These are phyloP conservation scores for Conticribra weissflogii DNA, from an alignment of 108 stramenopile species.

Conservation along the genomic window DNA sequence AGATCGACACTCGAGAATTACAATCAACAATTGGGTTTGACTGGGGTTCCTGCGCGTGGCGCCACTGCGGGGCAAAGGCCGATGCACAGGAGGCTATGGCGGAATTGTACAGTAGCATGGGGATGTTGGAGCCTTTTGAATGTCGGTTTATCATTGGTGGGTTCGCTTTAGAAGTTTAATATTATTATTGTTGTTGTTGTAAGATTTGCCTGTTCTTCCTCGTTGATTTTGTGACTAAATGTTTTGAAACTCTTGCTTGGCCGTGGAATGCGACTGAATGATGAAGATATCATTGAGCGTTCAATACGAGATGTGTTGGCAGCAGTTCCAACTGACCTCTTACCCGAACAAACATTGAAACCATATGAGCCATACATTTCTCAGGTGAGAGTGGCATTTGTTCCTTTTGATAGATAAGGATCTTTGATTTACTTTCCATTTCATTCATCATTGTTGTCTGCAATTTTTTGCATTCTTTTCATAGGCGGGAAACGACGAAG, in stretches of 20 bases:
- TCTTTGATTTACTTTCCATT: neutral
- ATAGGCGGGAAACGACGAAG: constrained; percentile 33
- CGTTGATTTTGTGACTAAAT: neutral
- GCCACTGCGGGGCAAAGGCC: constrained; percentile 84
- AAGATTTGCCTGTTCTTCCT: neutral
- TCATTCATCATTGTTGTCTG: neutral
- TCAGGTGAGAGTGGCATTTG: no score
- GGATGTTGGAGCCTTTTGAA: constrained; percentile 88
- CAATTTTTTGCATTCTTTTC: neutral
- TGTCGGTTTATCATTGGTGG: constrained; percentile 61
- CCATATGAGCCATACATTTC: constrained; percentile 50
- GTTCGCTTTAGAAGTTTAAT: neutral
- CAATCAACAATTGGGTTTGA: constrained; percentile 71
- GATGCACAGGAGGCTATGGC: constrained; percentile 87
- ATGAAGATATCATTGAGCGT: constrained; percentile 76
- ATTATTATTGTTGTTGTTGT: neutral
- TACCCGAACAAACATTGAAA: constrained; percentile 37
- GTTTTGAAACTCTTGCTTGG: no score
- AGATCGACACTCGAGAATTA: constrained; percentile 6
- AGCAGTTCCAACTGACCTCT: constrained; percentile 42
- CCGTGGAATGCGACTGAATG: no score
- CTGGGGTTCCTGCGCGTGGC: constrained; percentile 88
- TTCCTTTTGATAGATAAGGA: neutral
- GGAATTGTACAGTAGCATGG: constrained; percentile 70
- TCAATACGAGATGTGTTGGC: constrained; percentile 78